Evolutionary conservation across 495 filamentous ascomycete species (phyloP).

Genomic region (Hypoxylon lienhwacheense): DNA sequence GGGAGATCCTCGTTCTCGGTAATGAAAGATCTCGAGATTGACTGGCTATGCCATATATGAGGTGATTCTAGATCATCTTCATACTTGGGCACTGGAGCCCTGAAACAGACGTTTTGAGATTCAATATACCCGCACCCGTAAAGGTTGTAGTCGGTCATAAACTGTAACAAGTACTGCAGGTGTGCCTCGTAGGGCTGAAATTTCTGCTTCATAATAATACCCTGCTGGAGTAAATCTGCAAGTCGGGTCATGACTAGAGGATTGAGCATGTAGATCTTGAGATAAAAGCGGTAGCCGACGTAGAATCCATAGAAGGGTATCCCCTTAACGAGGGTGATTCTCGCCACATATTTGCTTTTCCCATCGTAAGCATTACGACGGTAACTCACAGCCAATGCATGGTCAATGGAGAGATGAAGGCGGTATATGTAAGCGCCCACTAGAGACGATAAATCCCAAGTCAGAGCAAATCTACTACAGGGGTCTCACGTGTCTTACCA

Average conservation of each 20-base stretch:
- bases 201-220: conserved; percentile 74
- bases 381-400: conserved; percentile 79
- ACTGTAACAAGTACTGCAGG: conserved; percentile 86
- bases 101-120: conserved; percentile 62
- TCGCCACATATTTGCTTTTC: conserved; percentile 75
- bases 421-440: conserved; percentile 70
- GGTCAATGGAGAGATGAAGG: conserved; percentile 80
- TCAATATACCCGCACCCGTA: conserved; percentile 88
- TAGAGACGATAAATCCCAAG: conserved; percentile 44
- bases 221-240: conserved; percentile 81
- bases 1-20: conserved; percentile 64
- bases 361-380: conserved; percentile 70
- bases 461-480: conserved; percentile 1
- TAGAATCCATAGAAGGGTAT: conserved; percentile 94
- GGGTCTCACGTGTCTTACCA: conserved; percentile 51
- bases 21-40: conserved; percentile 51
- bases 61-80: conserved; percentile 58
- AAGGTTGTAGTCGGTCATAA: conserved; percentile 97
- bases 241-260: conserved; percentile 79
- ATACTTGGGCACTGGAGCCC: conserved; percentile 69
- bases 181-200: conserved; percentile 95
- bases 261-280: conserved; percentile 93
- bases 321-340: conserved; percentile 89
- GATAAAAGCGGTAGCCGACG: conserved; percentile 86
- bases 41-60: conserved; percentile 79